Evolutionary conservation across 1,139 yeast genomes (phyloP), one percentile per base, ranked within the genome.

Genomic region (Sugiyamaella neomexicana): DNA sequence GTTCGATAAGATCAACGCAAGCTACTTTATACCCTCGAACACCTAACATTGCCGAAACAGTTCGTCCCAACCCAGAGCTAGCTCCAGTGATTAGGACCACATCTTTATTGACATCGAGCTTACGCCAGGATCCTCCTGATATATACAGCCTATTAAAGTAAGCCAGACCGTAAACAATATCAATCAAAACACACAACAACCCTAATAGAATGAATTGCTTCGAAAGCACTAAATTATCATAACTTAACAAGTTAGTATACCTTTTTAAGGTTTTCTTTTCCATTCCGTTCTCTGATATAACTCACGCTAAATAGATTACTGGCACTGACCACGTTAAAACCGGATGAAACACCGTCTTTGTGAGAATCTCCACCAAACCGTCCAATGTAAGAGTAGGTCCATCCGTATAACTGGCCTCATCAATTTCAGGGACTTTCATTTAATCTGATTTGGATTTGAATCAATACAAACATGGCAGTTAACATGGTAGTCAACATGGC

Each of bases 71-170:
- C 0, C 90, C 90, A 49, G 73, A 69, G 32, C 85, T 76, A 0
- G 88, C 90, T 1, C 91, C 91, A 0, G 91, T 85, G 1, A 85
- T 71, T 12, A 85, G 61, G 0, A 81, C 82, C 12, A 67, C 46
- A 57, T 72, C 74, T 12, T 47, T 50, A 17, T 45, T 42, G 17
- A 34, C 52, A 20, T 42, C 65, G 47, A 54, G 66, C 38, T 36
- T 50, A 49, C 46, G 51, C 48, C 66, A 62, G 57, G 55, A 39
- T 20, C 48, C 37, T 10, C 63, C 61, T 15, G 57, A 42, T 32
- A 60, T 47, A 46, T 50, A 51, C 55, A 49, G 41, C 38, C 37
- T 40, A 46, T 62, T 60, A 15, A 58, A 25, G 46, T 42, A 57
- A 16, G 39, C 13, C 25, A 61, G 36, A 9, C 52, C 27, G 32